Evolutionary conservation across 75 land plant genomes (phyloP), one percentile per base, ranked within the genome.

Genomic region (Selaginella moellendorffii): DNA sequence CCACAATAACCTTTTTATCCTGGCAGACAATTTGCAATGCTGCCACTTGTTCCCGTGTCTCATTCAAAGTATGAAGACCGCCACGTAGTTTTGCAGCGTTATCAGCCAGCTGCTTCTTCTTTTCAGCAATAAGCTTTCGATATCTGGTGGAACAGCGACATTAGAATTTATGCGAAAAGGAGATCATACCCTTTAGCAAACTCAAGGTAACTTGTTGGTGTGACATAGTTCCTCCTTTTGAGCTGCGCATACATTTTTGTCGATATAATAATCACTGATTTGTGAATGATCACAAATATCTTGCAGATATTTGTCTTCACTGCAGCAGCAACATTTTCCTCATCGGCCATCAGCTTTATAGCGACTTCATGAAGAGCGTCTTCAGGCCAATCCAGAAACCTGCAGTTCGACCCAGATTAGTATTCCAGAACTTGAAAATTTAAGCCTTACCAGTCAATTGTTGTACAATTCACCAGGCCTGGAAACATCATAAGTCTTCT

Each of bases 331-430:
- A 66, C 0, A 30, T 52, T 66, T 26, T 59, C 51, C 27, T 72
- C 74, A 26, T 72, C 69, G 10, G 70, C 63, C 64, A 72, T 26
- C 53, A 72, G 58, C 30, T 66, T 72, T 2, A 66, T 27, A 0
- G 69, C 60, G 24, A 72, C 74, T 42, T 72, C 74, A 52, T n/a
- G 29, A 20, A 72, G 69, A 2, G 74, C 74, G 61, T 72, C 74
- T 28, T 72, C 69, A 24, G 74, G 74, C 74, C 74, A 72, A 51
- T 72, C 74, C 21, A 72, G 51, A 60, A 72, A 72, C 74, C 74
- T 72, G 54, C 9, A 52, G 14, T 36, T 36, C 5, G 5, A 36
- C 46, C 5, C 14, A 36, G 10, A 36, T 36, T 36, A 36, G 5
- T 36, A 36, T 36, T 5, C 46, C 17, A 65, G 2, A 24, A 25